Conservation (phyloP, 129 eudicot genomes). For the Escallonia herrerae region DNA sequence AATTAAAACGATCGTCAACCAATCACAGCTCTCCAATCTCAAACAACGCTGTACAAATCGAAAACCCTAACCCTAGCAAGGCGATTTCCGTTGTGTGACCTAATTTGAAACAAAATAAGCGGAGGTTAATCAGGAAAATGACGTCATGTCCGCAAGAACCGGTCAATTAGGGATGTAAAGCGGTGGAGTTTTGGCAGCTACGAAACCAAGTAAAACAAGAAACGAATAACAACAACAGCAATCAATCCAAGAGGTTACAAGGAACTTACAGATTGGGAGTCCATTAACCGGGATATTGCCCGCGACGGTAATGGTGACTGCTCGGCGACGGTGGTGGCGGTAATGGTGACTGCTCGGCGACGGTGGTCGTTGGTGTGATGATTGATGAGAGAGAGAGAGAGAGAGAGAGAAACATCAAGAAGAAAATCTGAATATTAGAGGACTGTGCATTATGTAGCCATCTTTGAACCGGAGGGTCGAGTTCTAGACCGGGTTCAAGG, state of each 20-base stretch:
- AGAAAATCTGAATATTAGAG: background rate
- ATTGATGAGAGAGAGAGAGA: conserved; percentile 4
- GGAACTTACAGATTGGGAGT: conserved; percentile 15
- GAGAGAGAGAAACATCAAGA: conserved; percentile 11
- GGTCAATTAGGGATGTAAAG: conserved; percentile 28
- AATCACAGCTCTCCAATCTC: conserved; percentile 4
- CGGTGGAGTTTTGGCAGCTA: conserved; percentile 2
- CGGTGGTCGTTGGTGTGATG: background rate
- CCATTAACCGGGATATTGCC: background rate
- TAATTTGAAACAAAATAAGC: conserved; percentile 10
- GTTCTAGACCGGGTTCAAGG: background rate
- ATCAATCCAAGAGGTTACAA: background rate
- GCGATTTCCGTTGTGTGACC: conserved; percentile 31
- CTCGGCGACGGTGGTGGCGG: background rate
- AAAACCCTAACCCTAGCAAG: conserved; percentile 43
- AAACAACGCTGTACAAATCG: background rate
- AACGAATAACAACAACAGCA: conserved; percentile 9
- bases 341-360: background rate
- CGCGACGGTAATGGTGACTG: background rate
- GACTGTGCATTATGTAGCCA: background rate
- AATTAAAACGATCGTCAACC: background rate
- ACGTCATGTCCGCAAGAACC: background rate
- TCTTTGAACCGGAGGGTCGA: background rate
- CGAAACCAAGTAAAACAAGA: conserved; percentile 14
- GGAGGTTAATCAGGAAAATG: conserved; percentile 11